Base-by-base conservation (phyloP, 2,329 filamentous ascomycete genomes). In the Fusarium nisikadoi region DNA sequence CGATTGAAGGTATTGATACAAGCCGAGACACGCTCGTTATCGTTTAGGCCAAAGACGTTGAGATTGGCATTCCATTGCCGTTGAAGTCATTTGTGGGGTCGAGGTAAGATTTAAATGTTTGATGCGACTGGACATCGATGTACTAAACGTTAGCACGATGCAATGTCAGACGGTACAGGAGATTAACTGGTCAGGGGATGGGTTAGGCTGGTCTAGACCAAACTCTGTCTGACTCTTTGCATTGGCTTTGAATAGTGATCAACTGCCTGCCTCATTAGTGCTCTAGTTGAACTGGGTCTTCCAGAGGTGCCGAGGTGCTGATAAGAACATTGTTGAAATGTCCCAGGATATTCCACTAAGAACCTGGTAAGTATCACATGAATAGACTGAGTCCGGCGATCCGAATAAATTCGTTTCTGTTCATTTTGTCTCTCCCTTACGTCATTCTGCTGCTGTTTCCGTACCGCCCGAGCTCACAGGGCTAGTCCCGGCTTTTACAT, bases 21-120 rank as follows among this genome's bases (percentile, higher is more conserved):
- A 33, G 43, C 41, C 31, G 47, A 49, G 33, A 36, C 42, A 29
- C 11, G 19, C 29, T 42, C n/a, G 53, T 56, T 56, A 56, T 35
- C 52, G 33, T 46, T 59, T 27, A 38, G 35, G 23, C 36, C 56
- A 41, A 17, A 54, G 38, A 56, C 29, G 19, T 53, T 53, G 49
- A 45, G 59, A n/a, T 29, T 29, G 49, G 14, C 49, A 52, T 45
- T 49, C 27, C 36, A 38, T 45, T 42, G n/a, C 25, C 27, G 29
- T 35, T 71, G 29, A 59, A 54, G 42, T 56, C 56, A 53, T 58
- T 52, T 55, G 62, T 56, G 62, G 68, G 67, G 67, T 42, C 45
- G 16, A n/a, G 19, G 33, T 36, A 19, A n/a, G 35, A 45, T 25
- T 61, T 33, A 49, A 49, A 49, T 49, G 27, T 53, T 35, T 29